phyloP scores from a whole-genome alignment of 331 rosid species.

The Quercus phellos region DNA sequence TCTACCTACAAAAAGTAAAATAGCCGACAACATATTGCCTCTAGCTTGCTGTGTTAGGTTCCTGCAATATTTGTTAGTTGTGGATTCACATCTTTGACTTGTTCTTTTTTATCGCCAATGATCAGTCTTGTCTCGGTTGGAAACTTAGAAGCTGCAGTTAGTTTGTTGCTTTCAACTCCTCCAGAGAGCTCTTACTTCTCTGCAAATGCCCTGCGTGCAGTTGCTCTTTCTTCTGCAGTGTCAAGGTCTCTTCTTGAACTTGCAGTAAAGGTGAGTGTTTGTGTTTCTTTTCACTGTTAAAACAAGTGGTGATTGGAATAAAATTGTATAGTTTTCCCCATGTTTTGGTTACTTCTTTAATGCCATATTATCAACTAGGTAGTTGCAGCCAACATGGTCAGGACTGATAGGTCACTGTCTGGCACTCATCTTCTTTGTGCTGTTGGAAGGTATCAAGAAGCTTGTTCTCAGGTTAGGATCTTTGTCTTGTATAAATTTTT shows the following conservation, averaged over 20 bases:
- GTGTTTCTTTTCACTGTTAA: constrained; percentile 13
- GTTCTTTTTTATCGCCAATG: constrained; percentile 24
- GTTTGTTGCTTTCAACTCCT: constrained; percentile 86
- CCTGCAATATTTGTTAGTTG: neutral
- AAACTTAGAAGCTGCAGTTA: constrained; percentile 90
- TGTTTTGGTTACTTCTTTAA: constrained; percentile 11
- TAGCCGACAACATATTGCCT: neutral
- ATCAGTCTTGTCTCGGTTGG: constrained; percentile 88
- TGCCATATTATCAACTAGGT: constrained; percentile 46
- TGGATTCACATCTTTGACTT: constrained; percentile 4
- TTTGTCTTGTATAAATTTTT: neutral
- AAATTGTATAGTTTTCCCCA: constrained; percentile 5
- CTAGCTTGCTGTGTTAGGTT: neutral
- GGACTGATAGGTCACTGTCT: constrained; percentile 94
- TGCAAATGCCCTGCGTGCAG: constrained; percentile 87
- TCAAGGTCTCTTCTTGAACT: constrained; percentile 92
- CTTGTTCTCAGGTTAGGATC: constrained; percentile 90
- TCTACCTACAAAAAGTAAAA: neutral
- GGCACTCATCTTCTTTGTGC: constrained; percentile 99
- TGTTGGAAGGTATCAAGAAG: constrained; percentile 96
- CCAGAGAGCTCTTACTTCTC: constrained; percentile 94
- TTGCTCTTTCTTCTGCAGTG: constrained; percentile 94
- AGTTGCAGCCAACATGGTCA: constrained; percentile 99
- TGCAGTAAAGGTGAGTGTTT: constrained; percentile 85
- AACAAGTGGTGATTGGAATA: constrained; percentile 14